These are phyloP conservation scores for Trichomonas tenax DNA, from an alignment of 208 protist species.

Conservation along the genomic window DNA sequence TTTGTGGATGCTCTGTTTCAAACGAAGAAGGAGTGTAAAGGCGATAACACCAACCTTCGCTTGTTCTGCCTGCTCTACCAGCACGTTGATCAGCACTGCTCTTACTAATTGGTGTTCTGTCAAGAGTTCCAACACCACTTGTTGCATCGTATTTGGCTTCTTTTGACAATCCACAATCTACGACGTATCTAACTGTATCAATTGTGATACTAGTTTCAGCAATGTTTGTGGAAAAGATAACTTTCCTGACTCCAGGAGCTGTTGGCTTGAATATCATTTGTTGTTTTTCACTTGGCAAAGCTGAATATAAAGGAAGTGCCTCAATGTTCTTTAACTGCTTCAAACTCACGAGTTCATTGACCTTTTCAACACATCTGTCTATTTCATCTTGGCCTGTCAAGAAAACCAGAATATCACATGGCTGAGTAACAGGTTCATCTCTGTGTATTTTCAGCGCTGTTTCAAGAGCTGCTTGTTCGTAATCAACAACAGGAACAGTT, in stretches of 20 bases:
- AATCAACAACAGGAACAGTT: not conserved
- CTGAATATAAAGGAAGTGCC: constrained; percentile 33
- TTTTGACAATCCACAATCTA: constrained; percentile 77
- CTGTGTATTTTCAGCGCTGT: not conserved
- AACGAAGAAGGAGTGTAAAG: constrained; percentile 53
- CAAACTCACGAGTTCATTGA: not conserved
- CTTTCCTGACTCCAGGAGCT: constrained; percentile 57
- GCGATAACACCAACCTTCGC: constrained; percentile 42
- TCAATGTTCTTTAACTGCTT: not conserved
- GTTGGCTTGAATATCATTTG: constrained; percentile 60
- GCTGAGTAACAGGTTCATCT: not conserved
- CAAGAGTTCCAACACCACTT: constrained; percentile 56
- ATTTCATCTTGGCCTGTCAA: constrained; percentile 26
- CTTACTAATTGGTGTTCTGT: constrained; percentile 56
- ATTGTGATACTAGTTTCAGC: constrained; percentile 86
- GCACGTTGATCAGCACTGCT: constrained; percentile 63
- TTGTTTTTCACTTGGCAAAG: constrained; percentile 27
- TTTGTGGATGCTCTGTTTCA: constrained; percentile 16
- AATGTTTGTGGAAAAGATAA: constrained; percentile 82
- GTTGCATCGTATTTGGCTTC: constrained; percentile 56
- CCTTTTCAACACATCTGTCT: not conserved
- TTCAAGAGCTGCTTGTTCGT: not conserved
- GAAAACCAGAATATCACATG: constrained; percentile 26
- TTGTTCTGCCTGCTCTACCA: constrained; percentile 60
- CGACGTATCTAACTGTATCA: constrained; percentile 73